Base-by-base conservation (phyloP, 345 rosid genomes). In the Capsella bursapastoris region DNA sequence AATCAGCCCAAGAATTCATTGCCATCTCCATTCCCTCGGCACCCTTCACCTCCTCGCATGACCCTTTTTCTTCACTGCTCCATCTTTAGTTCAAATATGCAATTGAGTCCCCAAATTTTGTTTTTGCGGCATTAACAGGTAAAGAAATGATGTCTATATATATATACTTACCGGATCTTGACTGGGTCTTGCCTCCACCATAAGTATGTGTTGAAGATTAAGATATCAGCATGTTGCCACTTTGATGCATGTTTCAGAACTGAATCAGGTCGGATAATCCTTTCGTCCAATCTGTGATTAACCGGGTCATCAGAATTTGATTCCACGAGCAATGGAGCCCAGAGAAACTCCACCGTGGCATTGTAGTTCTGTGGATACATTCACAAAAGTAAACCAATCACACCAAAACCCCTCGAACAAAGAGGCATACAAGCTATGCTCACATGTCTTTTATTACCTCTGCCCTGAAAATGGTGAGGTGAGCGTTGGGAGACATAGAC, bases 131-230 rank as follows among this genome's bases (percentile, higher is more conserved):
- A 37, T 38, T 5, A 51, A 22, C 37, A 38, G 37, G 38, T n/a
- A 31, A 28, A 35, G 38, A 52, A 12, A 44, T 27, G 70, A 22
- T 60, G 44, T 31, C 29, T 32, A 31, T 3, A 34, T 2, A 22
- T 40, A 8, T 7, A 28, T 38, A 58, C 29, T 83, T 71, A 92
- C 99, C 72, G 77, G 48, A 95, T 80, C 87, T 92, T 95, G 50
- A 95, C 88, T 28, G 99, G 90, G 60, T 86, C 96, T 83, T 90
- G 97, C 80, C 99, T 92, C 99, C 99, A 95, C 99, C 99, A 95
- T 84, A 95, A 80, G 81, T 95, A 95, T 0, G 98, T 79, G 76
- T 95, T 95, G 80, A 95, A 95, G 57, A 95, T 83, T 49, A 95
- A 80, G 70, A 92, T 87, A 69, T 95, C 98, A 38, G 97, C 99